Conservation (phyloP, 179 eudicot genomes). For the Camellia oleifera region DNA sequence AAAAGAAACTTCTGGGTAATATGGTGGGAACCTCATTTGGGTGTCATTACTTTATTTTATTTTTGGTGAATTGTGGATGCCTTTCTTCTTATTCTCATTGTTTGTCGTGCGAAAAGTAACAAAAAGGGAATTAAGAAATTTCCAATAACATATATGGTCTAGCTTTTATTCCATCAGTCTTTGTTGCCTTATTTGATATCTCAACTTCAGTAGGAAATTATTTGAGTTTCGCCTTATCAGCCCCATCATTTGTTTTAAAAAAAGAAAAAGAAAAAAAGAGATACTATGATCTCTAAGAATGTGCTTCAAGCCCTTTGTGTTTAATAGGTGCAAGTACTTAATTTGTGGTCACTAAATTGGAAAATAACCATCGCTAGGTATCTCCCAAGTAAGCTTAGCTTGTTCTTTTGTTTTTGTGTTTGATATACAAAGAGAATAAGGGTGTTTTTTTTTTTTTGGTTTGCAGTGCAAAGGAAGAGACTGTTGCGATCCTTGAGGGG, state of each 20-base stretch:
- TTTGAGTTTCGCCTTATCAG: background rate
- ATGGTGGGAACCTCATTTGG: too few relatives aligned
- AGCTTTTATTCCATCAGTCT: background rate
- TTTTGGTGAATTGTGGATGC: too few relatives aligned
- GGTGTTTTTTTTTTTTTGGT: conserved; percentile 6
- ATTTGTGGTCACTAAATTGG: background rate
- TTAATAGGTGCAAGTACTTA: background rate
- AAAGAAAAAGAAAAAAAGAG: background rate
- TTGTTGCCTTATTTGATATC: background rate
- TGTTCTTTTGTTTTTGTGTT: background rate
- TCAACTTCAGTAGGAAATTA: background rate
- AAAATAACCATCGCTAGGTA: background rate
- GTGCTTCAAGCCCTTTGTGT: background rate
- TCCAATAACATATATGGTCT: background rate
- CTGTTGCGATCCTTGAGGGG: conserved; percentile 57
- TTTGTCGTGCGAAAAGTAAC: too few relatives aligned
- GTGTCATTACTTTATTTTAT: too few relatives aligned
- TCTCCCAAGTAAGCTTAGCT: background rate
- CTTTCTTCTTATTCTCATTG: too few relatives aligned
- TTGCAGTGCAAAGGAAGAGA: conserved; percentile 76
- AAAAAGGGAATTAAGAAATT: too few relatives aligned
- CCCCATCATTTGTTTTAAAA: background rate
- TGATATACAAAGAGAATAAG: background rate
- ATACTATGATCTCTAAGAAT: too few relatives aligned
- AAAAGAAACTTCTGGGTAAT: too few relatives aligned